A percentile compares a stretch with the other conserved stretches of the same genome.
These are phyloP conservation scores for Ogataea sp. DNA, from an alignment of 805 yeast species.

Conservation along the genomic window DNA sequence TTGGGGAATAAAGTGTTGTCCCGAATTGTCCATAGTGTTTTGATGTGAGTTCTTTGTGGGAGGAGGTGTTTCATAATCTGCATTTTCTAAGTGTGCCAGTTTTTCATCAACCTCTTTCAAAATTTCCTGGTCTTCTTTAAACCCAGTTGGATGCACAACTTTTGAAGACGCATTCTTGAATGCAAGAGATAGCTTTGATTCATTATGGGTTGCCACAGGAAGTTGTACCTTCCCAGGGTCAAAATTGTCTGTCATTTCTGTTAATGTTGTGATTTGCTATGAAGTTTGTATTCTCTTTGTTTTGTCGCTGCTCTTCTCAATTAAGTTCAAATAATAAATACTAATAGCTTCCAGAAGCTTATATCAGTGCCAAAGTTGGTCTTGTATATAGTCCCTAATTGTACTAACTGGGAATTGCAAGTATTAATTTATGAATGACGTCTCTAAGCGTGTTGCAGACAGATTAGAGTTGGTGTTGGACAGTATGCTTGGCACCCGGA, in stretches of 20 bases:
- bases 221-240: conserved; percentile 1
- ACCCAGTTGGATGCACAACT: conserved; percentile 16
- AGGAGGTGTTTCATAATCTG: conserved; percentile 6
- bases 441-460: too few species aligned
- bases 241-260: not conserved
- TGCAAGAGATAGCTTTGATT: conserved; percentile 23
- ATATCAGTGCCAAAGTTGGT: too few species aligned
- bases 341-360: too few species aligned
- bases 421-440: too few species aligned
- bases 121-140: conserved; percentile 18
- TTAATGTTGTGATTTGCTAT: not conserved
- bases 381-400: too few species aligned
- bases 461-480: too few species aligned
- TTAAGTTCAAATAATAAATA: too few species aligned
- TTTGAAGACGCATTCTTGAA: conserved; percentile 13
- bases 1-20: too few species aligned
- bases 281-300: too few species aligned
- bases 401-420: too few species aligned
- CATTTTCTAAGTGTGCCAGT: conserved; percentile 13
- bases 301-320: not conserved
- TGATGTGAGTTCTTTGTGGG: not conserved
- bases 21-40: conserved; percentile 5
- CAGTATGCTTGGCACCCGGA: too few species aligned
- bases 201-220: conserved; percentile 4
- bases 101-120: conserved; percentile 20